These are phyloP conservation scores for Penicillium sp. DNA, from an alignment of 2,329 filamentous ascomycete genomes.

Conservation along the genomic window DNA sequence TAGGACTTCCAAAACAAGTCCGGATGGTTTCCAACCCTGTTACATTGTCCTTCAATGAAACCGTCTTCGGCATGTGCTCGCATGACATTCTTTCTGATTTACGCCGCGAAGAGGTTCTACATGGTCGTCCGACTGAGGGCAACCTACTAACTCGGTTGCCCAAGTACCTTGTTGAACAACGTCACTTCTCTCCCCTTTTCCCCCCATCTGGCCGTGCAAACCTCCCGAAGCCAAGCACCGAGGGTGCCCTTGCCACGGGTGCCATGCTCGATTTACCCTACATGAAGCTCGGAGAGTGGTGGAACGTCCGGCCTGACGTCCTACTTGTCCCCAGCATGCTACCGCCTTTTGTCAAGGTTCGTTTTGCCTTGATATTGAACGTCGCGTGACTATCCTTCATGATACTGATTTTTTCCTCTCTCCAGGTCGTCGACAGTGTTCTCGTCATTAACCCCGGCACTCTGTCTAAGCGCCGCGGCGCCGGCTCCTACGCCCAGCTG, in stretches of 20 bases:
- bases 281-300: conserved; percentile 87
- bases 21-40: conserved; percentile 88
- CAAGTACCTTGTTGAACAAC: conserved; percentile 81
- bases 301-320: conserved; percentile 82
- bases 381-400: not conserved
- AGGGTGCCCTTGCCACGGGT: conserved; percentile 67
- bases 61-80: conserved; percentile 76
- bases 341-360: conserved; percentile 85
- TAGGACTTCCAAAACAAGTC: conserved; percentile 77
- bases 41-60: conserved; percentile 85
- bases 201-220: conserved; percentile 73
- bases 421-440: conserved; percentile 85
- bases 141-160: conserved; percentile 73
- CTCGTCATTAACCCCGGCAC: conserved; percentile 88
- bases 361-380: conserved; percentile 24
- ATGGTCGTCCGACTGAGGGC: conserved; percentile 58
- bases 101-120: conserved; percentile 70
- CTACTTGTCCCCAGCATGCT: conserved; percentile 80
- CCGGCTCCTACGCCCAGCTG: conserved; percentile 85
- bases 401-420: not conserved
- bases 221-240: conserved; percentile 67
- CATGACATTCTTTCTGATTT: conserved; percentile 86
- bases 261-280: conserved; percentile 82
- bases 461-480: conserved; percentile 79
- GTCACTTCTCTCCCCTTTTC: conserved; percentile 88